phyloP scores from a whole-genome alignment of 192 early-diverging fungal species.

The Geranomyces variabilis region DNA sequence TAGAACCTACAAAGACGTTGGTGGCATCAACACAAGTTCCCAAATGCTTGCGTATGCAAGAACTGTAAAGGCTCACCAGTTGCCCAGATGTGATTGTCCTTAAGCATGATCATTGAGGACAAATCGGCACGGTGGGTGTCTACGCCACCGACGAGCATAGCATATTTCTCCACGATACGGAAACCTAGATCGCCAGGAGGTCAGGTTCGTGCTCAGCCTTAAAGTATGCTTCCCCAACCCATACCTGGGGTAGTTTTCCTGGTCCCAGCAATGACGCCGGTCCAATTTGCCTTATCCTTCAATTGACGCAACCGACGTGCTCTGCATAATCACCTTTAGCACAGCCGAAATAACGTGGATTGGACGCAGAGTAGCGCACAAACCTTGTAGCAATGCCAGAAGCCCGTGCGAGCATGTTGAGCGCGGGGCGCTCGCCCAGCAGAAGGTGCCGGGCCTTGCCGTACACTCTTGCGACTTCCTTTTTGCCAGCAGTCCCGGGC shows the following conservation, averaged over 20 bases:
- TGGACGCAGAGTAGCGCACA: not conserved
- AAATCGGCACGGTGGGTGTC: constrained; percentile 97
- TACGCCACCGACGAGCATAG: constrained; percentile 93
- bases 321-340: constrained; percentile 37
- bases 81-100: constrained; percentile 98
- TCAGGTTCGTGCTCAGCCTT: not conserved
- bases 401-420: constrained; percentile 93
- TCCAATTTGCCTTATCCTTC: constrained; percentile 72
- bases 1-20: constrained; percentile 65
- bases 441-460: constrained; percentile 84
- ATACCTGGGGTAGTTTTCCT: constrained; percentile 95
- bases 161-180: constrained; percentile 97
- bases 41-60: not conserved
- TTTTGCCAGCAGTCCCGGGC: constrained; percentile 53
- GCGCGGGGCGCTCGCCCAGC: constrained; percentile 89
- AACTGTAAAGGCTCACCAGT: constrained; percentile 22
- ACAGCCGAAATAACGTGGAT: not conserved
- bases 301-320: constrained; percentile 58
- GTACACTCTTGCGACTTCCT: constrained; percentile 75
- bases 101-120: constrained; percentile 98
- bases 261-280: constrained; percentile 91
- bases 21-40: too few species aligned
- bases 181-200: constrained; percentile 65
- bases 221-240: too few species aligned
- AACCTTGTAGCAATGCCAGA: constrained; percentile 90